Percentiles rank a stretch among this genome's conserved stretches.
These are phyloP conservation scores for Gentiana dahurica DNA, from an alignment of 257 asterid species.

Conservation along the genomic window DNA sequence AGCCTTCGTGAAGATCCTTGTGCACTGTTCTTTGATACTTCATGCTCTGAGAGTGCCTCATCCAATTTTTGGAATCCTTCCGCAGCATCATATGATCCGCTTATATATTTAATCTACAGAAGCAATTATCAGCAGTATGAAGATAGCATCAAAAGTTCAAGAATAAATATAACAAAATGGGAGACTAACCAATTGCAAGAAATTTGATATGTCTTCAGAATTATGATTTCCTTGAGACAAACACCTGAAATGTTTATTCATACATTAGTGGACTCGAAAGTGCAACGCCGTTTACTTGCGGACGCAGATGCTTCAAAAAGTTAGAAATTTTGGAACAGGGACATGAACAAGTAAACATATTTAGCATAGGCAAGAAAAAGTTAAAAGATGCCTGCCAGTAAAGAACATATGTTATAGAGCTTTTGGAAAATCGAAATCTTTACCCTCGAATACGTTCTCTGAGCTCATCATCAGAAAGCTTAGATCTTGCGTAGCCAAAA, in stretches of 20 bases:
- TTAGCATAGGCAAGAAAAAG: neutral
- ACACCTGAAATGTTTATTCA: constrained; percentile 34
- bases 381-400: neutral
- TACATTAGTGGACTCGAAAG: no score
- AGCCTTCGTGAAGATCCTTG: constrained; percentile 90
- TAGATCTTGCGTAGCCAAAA: constrained; percentile 95
- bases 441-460: constrained; percentile 83
- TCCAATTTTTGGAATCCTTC: constrained; percentile 83
- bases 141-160: neutral
- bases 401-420: neutral
- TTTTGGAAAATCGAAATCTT: constrained; percentile 10
- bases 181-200: constrained; percentile 75
- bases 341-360: neutral
- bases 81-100: constrained; percentile 81
- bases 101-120: constrained; percentile 77
- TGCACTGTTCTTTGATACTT: constrained; percentile 45
- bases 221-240: constrained; percentile 54
- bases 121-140: constrained; percentile 5
- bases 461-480: constrained; percentile 70
- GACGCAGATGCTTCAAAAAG: neutral
- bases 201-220: constrained; percentile 33
- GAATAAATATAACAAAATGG: neutral
- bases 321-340: neutral
- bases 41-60: constrained; percentile 81
- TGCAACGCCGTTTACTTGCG: no score